These are phyloP conservation scores for Penicillium sp. DNA, from an alignment of 2,329 filamentous ascomycete genomes.

Conservation along the genomic window DNA sequence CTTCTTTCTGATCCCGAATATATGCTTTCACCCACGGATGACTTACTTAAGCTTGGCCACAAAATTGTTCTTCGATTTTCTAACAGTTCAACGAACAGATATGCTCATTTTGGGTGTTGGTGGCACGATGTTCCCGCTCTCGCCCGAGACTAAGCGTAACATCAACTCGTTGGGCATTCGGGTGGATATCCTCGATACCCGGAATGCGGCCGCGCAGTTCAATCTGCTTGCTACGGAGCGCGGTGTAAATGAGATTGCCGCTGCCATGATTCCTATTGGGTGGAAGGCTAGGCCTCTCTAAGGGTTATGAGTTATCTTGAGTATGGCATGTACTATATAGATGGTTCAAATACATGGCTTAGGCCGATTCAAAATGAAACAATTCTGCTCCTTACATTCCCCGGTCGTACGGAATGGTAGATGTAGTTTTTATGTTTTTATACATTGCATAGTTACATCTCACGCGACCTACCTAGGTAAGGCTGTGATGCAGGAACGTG, in stretches of 20 bases:
- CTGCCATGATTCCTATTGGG: conserved; percentile 75
- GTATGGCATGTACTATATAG: background rate
- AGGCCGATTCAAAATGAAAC: background rate
- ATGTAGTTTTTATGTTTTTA: background rate
- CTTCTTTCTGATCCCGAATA: background rate
- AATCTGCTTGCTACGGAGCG: conserved; percentile 92
- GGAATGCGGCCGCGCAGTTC: conserved; percentile 88
- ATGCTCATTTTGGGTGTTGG: conserved; percentile 84
- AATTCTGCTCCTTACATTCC: conserved; percentile 6
- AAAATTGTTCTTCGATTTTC: background rate
- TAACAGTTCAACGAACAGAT: conserved; percentile 46
- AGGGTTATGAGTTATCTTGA: background rate
- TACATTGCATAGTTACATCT: background rate
- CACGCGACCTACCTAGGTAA: background rate
- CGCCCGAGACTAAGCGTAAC: conserved; percentile 61
- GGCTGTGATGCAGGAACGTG: conserved; percentile 1
- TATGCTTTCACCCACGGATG: background rate
- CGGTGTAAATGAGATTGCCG: conserved; percentile 74
- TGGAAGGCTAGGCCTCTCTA: conserved; percentile 49
- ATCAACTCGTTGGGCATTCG: conserved; percentile 72
- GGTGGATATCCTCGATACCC: conserved; percentile 80
- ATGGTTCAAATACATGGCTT: background rate
- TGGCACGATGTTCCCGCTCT: conserved; percentile 63
- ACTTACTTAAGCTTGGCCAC: background rate
- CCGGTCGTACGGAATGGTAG: background rate